Conservation (phyloP, 306 rosid species). For the Pyrus betulifolia region DNA sequence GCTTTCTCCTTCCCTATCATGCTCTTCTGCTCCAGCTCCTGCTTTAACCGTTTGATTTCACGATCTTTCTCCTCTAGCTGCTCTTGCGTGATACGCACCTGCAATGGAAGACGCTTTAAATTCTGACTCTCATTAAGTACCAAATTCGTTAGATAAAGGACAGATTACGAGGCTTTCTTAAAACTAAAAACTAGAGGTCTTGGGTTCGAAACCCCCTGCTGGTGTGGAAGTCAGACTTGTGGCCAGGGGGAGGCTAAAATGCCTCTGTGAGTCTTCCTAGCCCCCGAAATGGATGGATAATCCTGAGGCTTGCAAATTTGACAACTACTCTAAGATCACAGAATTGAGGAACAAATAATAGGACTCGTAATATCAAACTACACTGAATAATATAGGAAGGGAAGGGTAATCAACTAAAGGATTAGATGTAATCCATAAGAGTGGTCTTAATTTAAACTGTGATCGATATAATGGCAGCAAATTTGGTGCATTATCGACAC, state of each 20-base stretch:
- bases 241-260: no score
- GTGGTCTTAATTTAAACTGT: no score
- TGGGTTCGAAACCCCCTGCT: no score
- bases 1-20: slow-evolving; percentile 22
- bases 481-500: neutral
- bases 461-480: neutral
- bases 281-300: no score
- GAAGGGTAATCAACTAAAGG: neutral
- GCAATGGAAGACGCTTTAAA: slow-evolving; percentile 12
- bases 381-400: neutral
- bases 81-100: slow-evolving; percentile 67
- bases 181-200: no score
- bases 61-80: slow-evolving; percentile 60
- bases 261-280: no score
- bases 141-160: neutral
- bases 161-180: no score
- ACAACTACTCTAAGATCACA: no score
- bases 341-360: neutral
- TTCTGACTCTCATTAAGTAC: neutral
- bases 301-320: no score
- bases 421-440: neutral
- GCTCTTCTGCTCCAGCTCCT: slow-evolving; percentile 37
- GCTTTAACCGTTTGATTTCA: slow-evolving; percentile 47
- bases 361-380: neutral
- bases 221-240: no score